Conservation (phyloP, 129 eudicot genomes). For the Saposhnikovia divaricata region DNA sequence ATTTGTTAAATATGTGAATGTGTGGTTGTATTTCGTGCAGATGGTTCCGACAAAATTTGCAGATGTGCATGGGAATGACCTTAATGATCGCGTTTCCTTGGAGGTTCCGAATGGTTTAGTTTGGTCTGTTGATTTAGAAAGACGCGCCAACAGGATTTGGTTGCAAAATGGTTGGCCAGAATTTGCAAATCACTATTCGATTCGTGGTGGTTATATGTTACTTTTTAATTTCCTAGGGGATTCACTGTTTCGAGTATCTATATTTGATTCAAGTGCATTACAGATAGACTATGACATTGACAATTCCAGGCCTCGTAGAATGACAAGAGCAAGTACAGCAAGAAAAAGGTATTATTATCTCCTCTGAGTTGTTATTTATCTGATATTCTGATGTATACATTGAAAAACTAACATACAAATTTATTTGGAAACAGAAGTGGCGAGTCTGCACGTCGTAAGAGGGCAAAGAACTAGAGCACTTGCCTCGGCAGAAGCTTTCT, state of each 20-base stretch:
- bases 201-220: neutral
- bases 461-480: slow-evolving; percentile 4
- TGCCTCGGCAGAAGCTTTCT: slow-evolving; percentile 18
- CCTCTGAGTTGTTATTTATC: too few species aligned
- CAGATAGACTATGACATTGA: slow-evolving; percentile 9
- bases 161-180: neutral
- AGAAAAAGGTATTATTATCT: slow-evolving; percentile 5
- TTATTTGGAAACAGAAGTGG: neutral
- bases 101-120: neutral
- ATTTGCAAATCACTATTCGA: neutral
- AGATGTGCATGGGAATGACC: neutral
- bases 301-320: neutral
- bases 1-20: neutral
- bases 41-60: neutral
- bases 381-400: neutral
- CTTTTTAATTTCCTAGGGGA: neutral
- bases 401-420: neutral
- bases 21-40: neutral
- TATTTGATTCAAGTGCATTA: slow-evolving; percentile 8
- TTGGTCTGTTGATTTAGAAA: neutral
- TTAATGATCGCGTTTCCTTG: neutral
- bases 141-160: neutral
- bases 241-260: slow-evolving; percentile 13
- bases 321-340: neutral
- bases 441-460: neutral